These are phyloP conservation scores for Xylaria polymorpha DNA, from an alignment of 2,329 filamentous ascomycete genomes.

Conservation along the genomic window DNA sequence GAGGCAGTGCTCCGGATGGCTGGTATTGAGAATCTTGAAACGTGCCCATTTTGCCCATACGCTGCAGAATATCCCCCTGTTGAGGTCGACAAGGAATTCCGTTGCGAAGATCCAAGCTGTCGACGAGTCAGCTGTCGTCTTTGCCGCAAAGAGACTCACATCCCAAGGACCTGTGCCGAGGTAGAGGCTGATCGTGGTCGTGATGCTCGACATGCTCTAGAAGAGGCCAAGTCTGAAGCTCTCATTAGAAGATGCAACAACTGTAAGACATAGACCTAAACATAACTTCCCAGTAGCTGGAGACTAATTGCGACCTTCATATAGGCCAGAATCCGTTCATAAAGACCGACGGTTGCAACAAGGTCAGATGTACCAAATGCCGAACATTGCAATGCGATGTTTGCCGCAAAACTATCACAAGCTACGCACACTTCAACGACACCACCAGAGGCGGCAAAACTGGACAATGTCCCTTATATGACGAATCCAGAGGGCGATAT, in stretches of 20 bases:
- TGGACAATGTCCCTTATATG: conserved; percentile 75
- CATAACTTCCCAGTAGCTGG: no score
- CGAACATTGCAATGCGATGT: conserved; percentile 72
- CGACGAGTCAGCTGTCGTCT: conserved; percentile 72
- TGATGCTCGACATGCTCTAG: conserved; percentile 73
- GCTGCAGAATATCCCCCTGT: conserved; percentile 77
- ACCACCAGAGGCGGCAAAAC: conserved; percentile 56
- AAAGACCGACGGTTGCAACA: conserved; percentile 85
- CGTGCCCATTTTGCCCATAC: conserved; percentile 85
- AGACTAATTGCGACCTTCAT: conserved; percentile 13
- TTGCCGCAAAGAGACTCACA: conserved; percentile 75
- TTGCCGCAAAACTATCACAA: conserved; percentile 71
- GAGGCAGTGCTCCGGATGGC: conserved; percentile 76
- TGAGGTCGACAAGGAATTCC: conserved; percentile 77
- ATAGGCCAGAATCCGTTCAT: conserved; percentile 78
- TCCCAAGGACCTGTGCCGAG: conserved; percentile 78
- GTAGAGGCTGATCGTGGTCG: conserved; percentile 68
- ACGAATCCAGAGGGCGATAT: conserved; percentile 70
- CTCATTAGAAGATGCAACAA: conserved; percentile 81
- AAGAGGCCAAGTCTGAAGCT: conserved; percentile 86
- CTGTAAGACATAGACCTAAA: conserved; percentile 53
- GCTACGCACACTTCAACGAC: conserved; percentile 79
- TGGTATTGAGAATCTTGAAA: conserved; percentile 76
- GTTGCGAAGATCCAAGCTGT: conserved; percentile 75
- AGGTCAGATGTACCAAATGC: conserved; percentile 78